Conservation (phyloP, 768 basidiomycete species). For the Rhizopogon rudus region DNA sequence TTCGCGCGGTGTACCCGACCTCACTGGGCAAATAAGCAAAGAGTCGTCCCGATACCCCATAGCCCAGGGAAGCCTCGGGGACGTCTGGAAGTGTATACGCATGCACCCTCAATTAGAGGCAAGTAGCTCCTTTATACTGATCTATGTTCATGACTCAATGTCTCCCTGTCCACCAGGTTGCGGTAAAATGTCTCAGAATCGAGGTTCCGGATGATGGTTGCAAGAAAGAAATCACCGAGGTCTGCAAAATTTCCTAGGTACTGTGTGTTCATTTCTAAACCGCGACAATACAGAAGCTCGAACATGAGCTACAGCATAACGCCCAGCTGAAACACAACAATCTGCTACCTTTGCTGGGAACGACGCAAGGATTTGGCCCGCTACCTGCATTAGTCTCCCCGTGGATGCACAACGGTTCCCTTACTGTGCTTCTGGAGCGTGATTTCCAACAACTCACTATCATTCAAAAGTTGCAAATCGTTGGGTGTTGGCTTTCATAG, state of each 20-base stretch:
- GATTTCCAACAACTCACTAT: conserved; percentile 2
- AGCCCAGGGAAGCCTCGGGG: conserved; percentile 14
- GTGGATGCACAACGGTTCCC: conserved; percentile 12
- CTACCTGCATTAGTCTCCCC: conserved; percentile 18
- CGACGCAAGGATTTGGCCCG: conserved; percentile 21
- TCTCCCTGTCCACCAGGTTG: background rate
- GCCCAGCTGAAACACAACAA: conserved; percentile 14
- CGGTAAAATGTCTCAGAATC: background rate
- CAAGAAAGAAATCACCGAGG: background rate
- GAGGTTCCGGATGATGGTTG: background rate
- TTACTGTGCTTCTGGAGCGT: conserved; percentile 5
- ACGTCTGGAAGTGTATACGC: conserved; percentile 21
- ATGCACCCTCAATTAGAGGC: background rate
- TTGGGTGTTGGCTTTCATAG: background rate
- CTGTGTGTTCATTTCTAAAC: background rate
- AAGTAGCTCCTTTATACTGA: background rate
- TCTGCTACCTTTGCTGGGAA: conserved; percentile 32
- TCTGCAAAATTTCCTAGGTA: background rate
- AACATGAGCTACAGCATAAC: conserved; percentile 26
- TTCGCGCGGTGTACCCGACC: background rate
- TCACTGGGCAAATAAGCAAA: background rate
- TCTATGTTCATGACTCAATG: background rate
- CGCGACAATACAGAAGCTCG: conserved; percentile 10
- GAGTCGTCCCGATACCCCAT: background rate
- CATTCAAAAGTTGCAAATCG: conserved; percentile 11